Conservation (phyloP, 176 grass and related monocot genomes). For the Avena sativa region DNA sequence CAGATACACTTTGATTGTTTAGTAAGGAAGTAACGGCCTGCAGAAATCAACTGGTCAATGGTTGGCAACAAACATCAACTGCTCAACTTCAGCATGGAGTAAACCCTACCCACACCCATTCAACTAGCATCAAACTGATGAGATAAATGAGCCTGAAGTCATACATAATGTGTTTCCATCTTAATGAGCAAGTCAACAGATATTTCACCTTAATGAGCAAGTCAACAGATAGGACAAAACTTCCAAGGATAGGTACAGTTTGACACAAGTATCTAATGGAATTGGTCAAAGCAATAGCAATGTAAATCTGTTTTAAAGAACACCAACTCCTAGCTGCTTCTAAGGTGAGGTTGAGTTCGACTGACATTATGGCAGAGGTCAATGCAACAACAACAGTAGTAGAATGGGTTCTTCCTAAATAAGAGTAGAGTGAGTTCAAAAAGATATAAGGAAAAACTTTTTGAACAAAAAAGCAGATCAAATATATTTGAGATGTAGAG, state of each 20-base stretch:
- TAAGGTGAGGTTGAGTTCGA: background rate
- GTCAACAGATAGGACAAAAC: conserved; percentile 12
- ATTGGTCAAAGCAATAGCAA: conserved; percentile 16
- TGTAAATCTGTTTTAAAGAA: conserved; percentile 12
- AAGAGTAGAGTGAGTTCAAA: conserved; percentile 20
- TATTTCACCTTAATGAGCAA: conserved; percentile 10
- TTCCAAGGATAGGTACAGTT: conserved; percentile 12
- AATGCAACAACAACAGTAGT: conserved; percentile 2
- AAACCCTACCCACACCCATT: conserved; percentile 10
- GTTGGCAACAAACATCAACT: conserved; percentile 26
- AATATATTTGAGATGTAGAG: background rate
- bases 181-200: conserved; percentile 24
- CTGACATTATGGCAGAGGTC: background rate
- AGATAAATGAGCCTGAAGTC: conserved; percentile 9
- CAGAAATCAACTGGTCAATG: conserved; percentile 41
- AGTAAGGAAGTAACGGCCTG: conserved; percentile 87
- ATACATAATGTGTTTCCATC: conserved; percentile 5
- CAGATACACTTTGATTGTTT: conserved; percentile 91
- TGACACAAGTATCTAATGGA: background rate
- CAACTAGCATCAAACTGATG: conserved; percentile 25
- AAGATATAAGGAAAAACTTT: background rate
- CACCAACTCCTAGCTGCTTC: background rate
- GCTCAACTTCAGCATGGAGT: background rate
- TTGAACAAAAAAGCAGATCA: background rate
- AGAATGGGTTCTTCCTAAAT: background rate